Conservation (phyloP, 1,139 yeast genomes). For the Blastobotrys illinoisensis region DNA sequence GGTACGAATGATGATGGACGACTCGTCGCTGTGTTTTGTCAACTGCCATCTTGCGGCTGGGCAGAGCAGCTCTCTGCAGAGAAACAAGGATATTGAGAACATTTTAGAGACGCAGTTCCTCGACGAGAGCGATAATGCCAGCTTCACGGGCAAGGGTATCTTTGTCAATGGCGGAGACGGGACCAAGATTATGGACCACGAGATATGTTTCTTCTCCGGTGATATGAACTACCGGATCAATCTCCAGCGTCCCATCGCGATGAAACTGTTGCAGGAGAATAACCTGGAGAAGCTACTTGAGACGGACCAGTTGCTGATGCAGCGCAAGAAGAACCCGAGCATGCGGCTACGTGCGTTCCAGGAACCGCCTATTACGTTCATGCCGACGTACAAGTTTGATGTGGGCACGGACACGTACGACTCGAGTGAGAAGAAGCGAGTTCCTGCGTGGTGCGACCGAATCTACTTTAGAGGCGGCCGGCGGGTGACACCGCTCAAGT, state of each 20-base stretch:
- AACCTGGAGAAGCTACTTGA: constrained; percentile 53
- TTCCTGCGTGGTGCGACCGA: constrained; percentile 97
- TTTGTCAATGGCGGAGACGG: constrained; percentile 48
- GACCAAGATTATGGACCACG: constrained; percentile 58
- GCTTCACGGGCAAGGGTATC: constrained; percentile 31
- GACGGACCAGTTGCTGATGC: constrained; percentile 70
- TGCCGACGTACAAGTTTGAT: constrained; percentile 92
- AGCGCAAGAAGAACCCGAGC: constrained; percentile 65
- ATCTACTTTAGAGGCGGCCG: constrained; percentile 57
- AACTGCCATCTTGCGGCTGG: constrained; percentile 95
- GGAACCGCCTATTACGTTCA: constrained; percentile 70
- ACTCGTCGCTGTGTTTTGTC: constrained; percentile 69
- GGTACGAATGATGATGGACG: constrained; percentile 70
- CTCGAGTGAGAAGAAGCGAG: constrained; percentile 82
- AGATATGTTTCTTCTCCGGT: constrained; percentile 86
- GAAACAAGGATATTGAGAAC: constrained; percentile 75
- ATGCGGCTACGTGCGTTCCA: constrained; percentile 58
- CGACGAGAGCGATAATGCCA: constrained; percentile 44
- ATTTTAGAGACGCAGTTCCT: constrained; percentile 55
- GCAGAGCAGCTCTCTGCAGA: constrained; percentile 63
- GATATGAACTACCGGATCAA: constrained; percentile 85
- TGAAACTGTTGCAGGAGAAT: constrained; percentile 47
- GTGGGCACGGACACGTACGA: constrained; percentile 74
- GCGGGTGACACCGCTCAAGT: constrained; percentile 22
- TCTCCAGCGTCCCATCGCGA: constrained; percentile 62